Percentiles rank a stretch among this genome's conserved stretches.
Evolutionary conservation across 1,284 basidiomycete species (phyloP).

Genomic region (Tilletia caries): DNA sequence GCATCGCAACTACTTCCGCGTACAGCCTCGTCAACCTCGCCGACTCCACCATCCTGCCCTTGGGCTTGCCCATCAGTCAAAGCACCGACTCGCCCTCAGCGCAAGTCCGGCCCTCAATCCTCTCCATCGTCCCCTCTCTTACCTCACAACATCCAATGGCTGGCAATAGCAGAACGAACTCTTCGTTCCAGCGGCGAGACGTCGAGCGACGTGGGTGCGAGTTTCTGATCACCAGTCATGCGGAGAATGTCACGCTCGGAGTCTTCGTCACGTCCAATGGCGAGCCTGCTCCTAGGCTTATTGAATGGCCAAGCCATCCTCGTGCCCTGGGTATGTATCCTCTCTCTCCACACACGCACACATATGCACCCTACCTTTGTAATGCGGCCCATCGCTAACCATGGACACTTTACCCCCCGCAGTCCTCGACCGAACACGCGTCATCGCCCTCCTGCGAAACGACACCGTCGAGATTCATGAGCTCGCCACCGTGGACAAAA

Average conservation of each 20-base stretch:
- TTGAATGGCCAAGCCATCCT: conserved; percentile 51
- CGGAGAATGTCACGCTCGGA: conserved; percentile 40
- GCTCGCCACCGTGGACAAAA: conserved; percentile 27
- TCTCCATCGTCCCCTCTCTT: conserved; percentile 26
- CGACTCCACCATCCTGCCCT: conserved; percentile 28
- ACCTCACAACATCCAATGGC: neutral
- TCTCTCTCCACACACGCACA: too few relatives aligned
- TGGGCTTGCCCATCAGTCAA: conserved; percentile 50
- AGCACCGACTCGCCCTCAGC: conserved; percentile 42
- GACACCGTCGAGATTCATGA: conserved; percentile 44
- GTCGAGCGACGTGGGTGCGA: conserved; percentile 22
- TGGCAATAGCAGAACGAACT: too few relatives aligned
- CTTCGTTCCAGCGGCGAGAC: neutral
- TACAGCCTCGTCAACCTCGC: conserved; percentile 46
- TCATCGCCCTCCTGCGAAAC: conserved; percentile 45
- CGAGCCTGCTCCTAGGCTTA: conserved; percentile 45
- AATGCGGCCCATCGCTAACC: neutral
- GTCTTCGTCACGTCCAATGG: conserved; percentile 46
- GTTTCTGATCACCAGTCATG: conserved; percentile 50
- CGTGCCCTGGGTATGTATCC: conserved; percentile 35
- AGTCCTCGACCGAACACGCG: conserved; percentile 24
- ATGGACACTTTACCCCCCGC: neutral
- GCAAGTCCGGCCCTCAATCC: conserved; percentile 42
- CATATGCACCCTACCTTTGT: too few relatives aligned
- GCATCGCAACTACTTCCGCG: conserved; percentile 43